phyloP scores from a whole-genome alignment of 768 basidiomycete genomes.

The Lentinula lateritia region DNA sequence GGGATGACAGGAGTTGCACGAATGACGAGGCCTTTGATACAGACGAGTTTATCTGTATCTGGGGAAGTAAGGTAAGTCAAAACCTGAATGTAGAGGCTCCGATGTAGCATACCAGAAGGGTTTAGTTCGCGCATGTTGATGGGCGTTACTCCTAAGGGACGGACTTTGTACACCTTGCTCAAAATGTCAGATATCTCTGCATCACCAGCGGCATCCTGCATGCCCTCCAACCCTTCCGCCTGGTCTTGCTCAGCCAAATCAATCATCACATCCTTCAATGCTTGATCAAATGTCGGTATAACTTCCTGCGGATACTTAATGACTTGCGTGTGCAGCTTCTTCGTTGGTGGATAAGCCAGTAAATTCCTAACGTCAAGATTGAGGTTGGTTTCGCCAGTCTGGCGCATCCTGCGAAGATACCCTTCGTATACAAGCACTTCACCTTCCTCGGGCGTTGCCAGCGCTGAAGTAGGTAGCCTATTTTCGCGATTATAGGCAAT shows the following conservation, averaged over 20 bases:
- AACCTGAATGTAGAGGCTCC: not conserved
- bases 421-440: slow-evolving; percentile 71
- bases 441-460: slow-evolving; percentile 59
- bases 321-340: slow-evolving; percentile 80
- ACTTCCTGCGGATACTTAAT: slow-evolving; percentile 96
- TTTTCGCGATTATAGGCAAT: slow-evolving; percentile 62
- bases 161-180: slow-evolving; percentile 83
- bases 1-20: slow-evolving; percentile 97
- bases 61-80: slow-evolving; percentile 1
- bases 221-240: slow-evolving; percentile 62
- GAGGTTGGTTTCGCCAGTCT: slow-evolving; percentile 88
- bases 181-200: slow-evolving; percentile 88
- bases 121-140: slow-evolving; percentile 96
- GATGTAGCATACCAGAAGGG: slow-evolving; percentile 64
- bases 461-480: slow-evolving; percentile 43
- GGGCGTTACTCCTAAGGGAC: slow-evolving; percentile 79
- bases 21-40: slow-evolving; percentile 95
- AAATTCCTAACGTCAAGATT: slow-evolving; percentile 89
- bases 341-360: slow-evolving; percentile 76
- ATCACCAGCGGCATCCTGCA: slow-evolving; percentile 70
- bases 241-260: slow-evolving; percentile 82
- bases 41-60: slow-evolving; percentile 98
- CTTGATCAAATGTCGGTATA: slow-evolving; percentile 95
- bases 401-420: slow-evolving; percentile 81
- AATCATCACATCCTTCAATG: slow-evolving; percentile 89